phyloP scores from a whole-genome alignment of 805 yeast species.

The Yarrowia sp. region DNA sequence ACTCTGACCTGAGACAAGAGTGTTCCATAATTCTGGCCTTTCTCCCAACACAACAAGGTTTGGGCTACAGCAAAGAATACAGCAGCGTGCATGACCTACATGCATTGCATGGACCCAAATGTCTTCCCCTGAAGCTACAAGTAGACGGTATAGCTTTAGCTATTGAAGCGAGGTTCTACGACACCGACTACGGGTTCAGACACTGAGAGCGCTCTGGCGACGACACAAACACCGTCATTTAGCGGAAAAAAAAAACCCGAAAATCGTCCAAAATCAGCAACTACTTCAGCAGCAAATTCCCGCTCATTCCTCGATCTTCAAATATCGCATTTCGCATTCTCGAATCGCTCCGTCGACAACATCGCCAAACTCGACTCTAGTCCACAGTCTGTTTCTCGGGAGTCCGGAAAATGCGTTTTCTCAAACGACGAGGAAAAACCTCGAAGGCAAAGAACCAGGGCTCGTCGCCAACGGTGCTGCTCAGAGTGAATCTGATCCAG shows the following conservation, averaged over 20 bases:
- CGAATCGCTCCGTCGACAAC: too few species aligned
- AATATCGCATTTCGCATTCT: too few species aligned
- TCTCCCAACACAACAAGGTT: background rate
- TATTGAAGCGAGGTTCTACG: too few species aligned
- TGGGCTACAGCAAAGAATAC: slow-evolving; percentile 18
- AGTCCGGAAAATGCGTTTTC: slow-evolving; percentile 24
- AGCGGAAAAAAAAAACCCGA: too few species aligned
- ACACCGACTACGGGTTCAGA: too few species aligned
- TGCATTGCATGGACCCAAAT: slow-evolving; percentile 4
- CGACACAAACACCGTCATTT: background rate
- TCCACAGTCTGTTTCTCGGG: slow-evolving; percentile 1
- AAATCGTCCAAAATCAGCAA: too few species aligned
- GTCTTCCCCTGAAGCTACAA: slow-evolving; percentile 33
- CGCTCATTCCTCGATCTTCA: too few species aligned
- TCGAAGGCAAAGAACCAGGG: background rate
- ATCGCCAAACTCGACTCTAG: background rate
- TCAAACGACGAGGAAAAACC: slow-evolving; percentile 29
- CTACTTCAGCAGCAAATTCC: background rate
- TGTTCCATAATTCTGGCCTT: slow-evolving; percentile 2
- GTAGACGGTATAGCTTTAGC: too few species aligned
- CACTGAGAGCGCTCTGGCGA: background rate
- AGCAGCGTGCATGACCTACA: slow-evolving; percentile 21
- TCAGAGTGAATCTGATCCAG: slow-evolving; percentile 11
- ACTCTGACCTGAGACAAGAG: too few species aligned
- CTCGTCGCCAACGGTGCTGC: background rate